Conservation (phyloP, 768 basidiomycete species). For the Collybia sordida region DNA sequence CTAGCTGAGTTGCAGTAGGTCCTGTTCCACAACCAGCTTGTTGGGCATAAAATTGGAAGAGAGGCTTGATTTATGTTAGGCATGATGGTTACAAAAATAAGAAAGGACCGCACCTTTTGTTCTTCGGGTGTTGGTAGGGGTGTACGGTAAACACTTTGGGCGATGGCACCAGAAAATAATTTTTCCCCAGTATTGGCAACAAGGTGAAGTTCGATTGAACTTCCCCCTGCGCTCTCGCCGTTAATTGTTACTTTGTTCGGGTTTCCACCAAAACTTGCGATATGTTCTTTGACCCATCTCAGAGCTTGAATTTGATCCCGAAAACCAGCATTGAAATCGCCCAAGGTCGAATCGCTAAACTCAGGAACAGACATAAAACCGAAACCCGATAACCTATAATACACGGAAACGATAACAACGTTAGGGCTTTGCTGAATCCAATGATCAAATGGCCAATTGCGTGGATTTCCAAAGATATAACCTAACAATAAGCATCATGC, state of each 20-base stretch:
- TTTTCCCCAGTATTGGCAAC: constrained; percentile 37
- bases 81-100: background rate
- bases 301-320: constrained; percentile 62
- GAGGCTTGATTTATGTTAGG: constrained; percentile 29
- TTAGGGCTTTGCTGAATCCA: constrained; percentile 66
- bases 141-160: constrained; percentile 58
- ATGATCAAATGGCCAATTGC: constrained; percentile 64
- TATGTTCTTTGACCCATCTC: constrained; percentile 63
- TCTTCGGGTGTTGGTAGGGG: constrained; percentile 52
- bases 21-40: constrained; percentile 49
- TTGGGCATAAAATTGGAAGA: constrained; percentile 51
- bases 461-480: constrained; percentile 59
- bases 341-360: constrained; percentile 36
- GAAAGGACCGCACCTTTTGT: constrained; percentile 39
- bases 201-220: constrained; percentile 59
- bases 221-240: constrained; percentile 60
- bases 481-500: constrained; percentile 25
- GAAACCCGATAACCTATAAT: constrained; percentile 63
- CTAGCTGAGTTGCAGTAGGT: constrained; percentile 31
- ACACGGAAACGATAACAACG: constrained; percentile 63
- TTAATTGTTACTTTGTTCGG: constrained; percentile 55
- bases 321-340: constrained; percentile 18
- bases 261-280: constrained; percentile 65
- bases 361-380: constrained; percentile 60
- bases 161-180: constrained; percentile 56